Conservation (phyloP, 768 basidiomycete species). For the Lactarius akahatsu region DNA sequence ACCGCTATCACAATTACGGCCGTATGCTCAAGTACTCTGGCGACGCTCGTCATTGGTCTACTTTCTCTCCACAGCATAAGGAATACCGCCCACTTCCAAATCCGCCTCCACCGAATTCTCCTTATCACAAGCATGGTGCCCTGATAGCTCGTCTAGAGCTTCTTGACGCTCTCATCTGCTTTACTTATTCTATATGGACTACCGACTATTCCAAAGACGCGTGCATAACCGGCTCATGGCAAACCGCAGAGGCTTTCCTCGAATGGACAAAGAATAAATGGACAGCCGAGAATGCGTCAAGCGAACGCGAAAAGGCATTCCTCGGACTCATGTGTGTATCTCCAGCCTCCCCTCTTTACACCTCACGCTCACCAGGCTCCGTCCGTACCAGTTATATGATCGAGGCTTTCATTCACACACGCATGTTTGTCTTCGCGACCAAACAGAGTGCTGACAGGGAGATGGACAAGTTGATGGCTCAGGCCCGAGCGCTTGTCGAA, state of each 20-base stretch:
- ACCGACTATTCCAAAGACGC: constrained; percentile 58
- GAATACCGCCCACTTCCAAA: constrained; percentile 61
- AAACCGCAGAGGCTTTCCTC: constrained; percentile 67
- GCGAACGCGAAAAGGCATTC: constrained; percentile 57
- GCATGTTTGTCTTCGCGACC: constrained; percentile 47
- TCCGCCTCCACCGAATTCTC: constrained; percentile 63
- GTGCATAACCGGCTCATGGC: constrained; percentile 64
- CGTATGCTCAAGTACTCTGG: constrained; percentile 83
- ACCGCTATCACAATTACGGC: constrained; percentile 67
- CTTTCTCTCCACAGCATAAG: constrained; percentile 61
- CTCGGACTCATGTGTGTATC: constrained; percentile 74
- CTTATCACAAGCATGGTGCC: constrained; percentile 73
- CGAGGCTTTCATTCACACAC: constrained; percentile 67
- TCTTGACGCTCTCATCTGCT: constrained; percentile 78
- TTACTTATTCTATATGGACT: constrained; percentile 82
- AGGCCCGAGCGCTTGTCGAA: constrained; percentile 31
- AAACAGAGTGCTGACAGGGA: constrained; percentile 32
- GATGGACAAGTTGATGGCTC: constrained; percentile 29
- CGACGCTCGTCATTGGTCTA: constrained; percentile 74
- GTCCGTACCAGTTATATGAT: constrained; percentile 63
- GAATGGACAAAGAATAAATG: constrained; percentile 72
- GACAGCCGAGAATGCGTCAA: constrained; percentile 43
- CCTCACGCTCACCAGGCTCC: constrained; percentile 36
- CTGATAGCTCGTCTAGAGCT: constrained; percentile 78
- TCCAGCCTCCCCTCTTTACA: constrained; percentile 31